Conservation (phyloP, 176 grass and related monocot species). For the Tuctoria greenei region DNA sequence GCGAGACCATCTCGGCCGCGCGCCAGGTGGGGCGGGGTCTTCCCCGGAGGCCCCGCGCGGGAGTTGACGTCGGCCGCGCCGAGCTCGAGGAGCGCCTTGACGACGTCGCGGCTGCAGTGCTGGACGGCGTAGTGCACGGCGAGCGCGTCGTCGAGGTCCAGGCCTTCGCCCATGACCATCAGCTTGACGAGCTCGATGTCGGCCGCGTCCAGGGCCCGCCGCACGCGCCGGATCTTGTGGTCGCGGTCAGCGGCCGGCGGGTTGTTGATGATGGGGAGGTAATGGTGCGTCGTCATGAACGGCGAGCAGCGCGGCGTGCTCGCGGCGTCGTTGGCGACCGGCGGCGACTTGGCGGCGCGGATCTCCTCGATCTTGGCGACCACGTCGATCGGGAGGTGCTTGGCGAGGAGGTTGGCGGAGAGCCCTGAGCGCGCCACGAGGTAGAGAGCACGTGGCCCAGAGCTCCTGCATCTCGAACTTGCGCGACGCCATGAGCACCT, state of each 20-base stretch:
- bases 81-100: constrained; percentile 96
- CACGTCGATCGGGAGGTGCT: constrained; percentile 90
- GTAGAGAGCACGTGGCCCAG: constrained; percentile 77
- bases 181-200: constrained; percentile 99
- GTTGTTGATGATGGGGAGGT: constrained; percentile 59
- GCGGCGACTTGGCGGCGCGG: constrained; percentile 68
- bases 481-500: constrained; percentile 87
- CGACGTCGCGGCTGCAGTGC: constrained; percentile 87
- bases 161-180: constrained; percentile 98
- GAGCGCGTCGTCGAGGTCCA: constrained; percentile 94
- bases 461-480: constrained; percentile 90
- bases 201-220: constrained; percentile 79
- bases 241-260: constrained; percentile 47
- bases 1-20: constrained; percentile 93
- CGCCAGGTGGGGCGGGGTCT: constrained; percentile 79
- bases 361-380: constrained; percentile 76
- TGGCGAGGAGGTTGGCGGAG: constrained; percentile 76
- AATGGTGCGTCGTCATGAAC: constrained; percentile 58
- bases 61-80: constrained; percentile 95
- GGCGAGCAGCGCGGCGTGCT: constrained; percentile 50
- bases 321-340: background rate
- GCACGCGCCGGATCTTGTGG: constrained; percentile 91
- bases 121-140: constrained; percentile 94
- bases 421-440: constrained; percentile 84
- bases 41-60: constrained; percentile 68